These are phyloP conservation scores for Tuber indicum DNA, from an alignment of 495 filamentous ascomycete genomes.

Conservation along the genomic window DNA sequence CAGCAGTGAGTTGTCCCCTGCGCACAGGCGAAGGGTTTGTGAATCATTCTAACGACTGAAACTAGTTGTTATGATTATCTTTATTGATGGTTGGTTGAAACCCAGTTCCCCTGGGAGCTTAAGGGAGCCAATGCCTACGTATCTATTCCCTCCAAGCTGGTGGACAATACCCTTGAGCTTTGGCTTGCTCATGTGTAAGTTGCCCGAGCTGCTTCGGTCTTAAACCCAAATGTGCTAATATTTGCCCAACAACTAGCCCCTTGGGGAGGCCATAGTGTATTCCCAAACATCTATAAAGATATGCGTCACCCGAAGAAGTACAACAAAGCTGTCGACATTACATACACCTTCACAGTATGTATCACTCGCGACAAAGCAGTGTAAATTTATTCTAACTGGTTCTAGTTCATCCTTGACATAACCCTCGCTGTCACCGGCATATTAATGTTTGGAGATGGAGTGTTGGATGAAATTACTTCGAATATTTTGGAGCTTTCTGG, in stretches of 20 bases:
- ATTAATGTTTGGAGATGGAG: slow-evolving; percentile 85
- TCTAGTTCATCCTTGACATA: slow-evolving; percentile 68
- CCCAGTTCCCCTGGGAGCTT: slow-evolving; percentile 73
- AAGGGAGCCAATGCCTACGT: slow-evolving; percentile 69
- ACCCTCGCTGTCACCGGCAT: slow-evolving; percentile 73
- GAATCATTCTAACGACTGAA: slow-evolving; percentile 20
- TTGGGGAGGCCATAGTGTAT: slow-evolving; percentile 92
- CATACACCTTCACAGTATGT: slow-evolving; percentile 83
- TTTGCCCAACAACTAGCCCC: slow-evolving; percentile 50
- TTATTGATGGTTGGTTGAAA: slow-evolving; percentile 81
- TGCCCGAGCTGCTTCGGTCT: slow-evolving; percentile 42
- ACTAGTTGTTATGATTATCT: slow-evolving; percentile 69
- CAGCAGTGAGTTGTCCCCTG: slow-evolving; percentile 57
- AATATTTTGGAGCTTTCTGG: slow-evolving; percentile 68
- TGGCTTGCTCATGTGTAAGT: slow-evolving; percentile 73
- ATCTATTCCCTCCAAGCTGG: slow-evolving; percentile 79
- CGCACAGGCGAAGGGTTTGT: neutral
- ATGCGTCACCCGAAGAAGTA: slow-evolving; percentile 94
- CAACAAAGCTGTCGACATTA: slow-evolving; percentile 64
- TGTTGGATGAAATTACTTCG: slow-evolving; percentile 81
- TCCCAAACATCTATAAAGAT: slow-evolving; percentile 95
- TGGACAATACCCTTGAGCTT: slow-evolving; percentile 82
- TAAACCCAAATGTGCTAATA: slow-evolving; percentile 2
- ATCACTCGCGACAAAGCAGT: neutral
- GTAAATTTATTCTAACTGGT: slow-evolving; percentile 21